Evolutionary conservation across 768 basidiomycete genomes (phyloP).

Genomic region (Boletus patriciae): DNA sequence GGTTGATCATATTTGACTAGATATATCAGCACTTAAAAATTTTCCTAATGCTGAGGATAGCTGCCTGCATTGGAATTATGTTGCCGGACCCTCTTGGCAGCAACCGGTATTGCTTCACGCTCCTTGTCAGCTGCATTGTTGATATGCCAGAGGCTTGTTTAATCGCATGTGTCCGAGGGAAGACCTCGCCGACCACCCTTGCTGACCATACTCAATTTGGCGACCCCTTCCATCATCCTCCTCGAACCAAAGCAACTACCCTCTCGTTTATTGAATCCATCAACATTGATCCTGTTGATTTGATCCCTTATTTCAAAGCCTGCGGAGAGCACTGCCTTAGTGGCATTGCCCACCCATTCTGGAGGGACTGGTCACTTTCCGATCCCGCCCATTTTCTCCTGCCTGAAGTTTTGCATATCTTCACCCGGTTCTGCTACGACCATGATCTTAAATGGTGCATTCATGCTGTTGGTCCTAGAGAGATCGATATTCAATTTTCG

Average conservation of each 20-base stretch:
- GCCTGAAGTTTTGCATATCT: conserved; percentile 40
- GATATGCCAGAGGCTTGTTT: conserved; percentile 34
- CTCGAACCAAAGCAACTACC: conserved; percentile 23
- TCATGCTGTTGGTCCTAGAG: conserved; percentile 24
- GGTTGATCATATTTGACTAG: too few species aligned
- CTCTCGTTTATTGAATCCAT: not conserved
- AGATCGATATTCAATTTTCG: conserved; percentile 1
- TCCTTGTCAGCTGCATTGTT: too few species aligned
- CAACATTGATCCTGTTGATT: not conserved
- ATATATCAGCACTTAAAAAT: too few species aligned
- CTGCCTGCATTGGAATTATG: conserved; percentile 15
- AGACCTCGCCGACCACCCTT: conserved; percentile 34
- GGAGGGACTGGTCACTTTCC: conserved; percentile 37
- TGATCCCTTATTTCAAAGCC: not conserved
- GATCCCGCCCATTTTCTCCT: conserved; percentile 37
- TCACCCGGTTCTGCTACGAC: conserved; percentile 39
- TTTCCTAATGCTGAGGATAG: conserved; percentile 8
- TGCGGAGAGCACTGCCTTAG: conserved; percentile 2
- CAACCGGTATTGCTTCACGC: too few species aligned
- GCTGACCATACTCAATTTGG: conserved; percentile 35
- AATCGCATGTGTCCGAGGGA: conserved; percentile 30
- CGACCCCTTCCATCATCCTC: conserved; percentile 28
- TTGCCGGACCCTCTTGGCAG: conserved; percentile 30
- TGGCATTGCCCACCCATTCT: conserved; percentile 31
- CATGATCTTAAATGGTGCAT: conserved; percentile 43